Percentiles rank a stretch among this genome's conserved stretches.
Evolutionary conservation across 768 basidiomycete genomes (phyloP).

Genomic region (Holtermanniella nyarrowii): DNA sequence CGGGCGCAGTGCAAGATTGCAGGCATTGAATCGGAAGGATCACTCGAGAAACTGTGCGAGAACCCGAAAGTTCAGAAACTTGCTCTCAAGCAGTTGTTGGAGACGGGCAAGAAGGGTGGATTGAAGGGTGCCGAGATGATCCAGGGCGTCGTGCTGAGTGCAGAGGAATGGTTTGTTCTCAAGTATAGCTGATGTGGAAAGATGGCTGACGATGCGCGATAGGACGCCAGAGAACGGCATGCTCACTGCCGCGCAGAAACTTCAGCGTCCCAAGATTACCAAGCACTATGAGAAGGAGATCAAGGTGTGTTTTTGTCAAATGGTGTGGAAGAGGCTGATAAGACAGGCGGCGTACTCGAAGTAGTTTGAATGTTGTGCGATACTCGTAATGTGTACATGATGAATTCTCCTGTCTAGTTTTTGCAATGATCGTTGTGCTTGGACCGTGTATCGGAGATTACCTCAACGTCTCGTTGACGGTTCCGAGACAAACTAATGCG

Average conservation of each 20-base stretch:
- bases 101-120: slow-evolving; percentile 27
- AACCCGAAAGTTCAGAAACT: slow-evolving; percentile 23
- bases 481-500: too few relatives aligned
- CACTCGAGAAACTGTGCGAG: slow-evolving; percentile 51
- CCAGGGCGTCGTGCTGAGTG: slow-evolving; percentile 27
- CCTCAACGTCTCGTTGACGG: too few relatives aligned
- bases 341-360: not conserved
- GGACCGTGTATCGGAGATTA: too few relatives aligned
- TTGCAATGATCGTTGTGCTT: too few relatives aligned
- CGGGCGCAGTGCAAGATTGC: slow-evolving; percentile 27
- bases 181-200: not conserved
- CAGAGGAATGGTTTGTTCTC: slow-evolving; percentile 30
- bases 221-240: slow-evolving; percentile 37
- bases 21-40: slow-evolving; percentile 40
- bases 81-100: slow-evolving; percentile 24
- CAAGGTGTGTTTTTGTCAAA: slow-evolving; percentile 5
- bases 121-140: slow-evolving; percentile 32
- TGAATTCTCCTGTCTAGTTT: not conserved
- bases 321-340: not conserved
- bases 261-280: slow-evolving; percentile 20
- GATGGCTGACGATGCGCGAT: not conserved
- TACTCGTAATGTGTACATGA: not conserved
- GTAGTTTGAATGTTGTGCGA: too few relatives aligned
- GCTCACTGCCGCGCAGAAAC: slow-evolving; percentile 38
- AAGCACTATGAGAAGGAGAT: slow-evolving; percentile 26